Evolutionary conservation across 257 asterid species (phyloP).

Genomic region (Solanum appendiculatum): DNA sequence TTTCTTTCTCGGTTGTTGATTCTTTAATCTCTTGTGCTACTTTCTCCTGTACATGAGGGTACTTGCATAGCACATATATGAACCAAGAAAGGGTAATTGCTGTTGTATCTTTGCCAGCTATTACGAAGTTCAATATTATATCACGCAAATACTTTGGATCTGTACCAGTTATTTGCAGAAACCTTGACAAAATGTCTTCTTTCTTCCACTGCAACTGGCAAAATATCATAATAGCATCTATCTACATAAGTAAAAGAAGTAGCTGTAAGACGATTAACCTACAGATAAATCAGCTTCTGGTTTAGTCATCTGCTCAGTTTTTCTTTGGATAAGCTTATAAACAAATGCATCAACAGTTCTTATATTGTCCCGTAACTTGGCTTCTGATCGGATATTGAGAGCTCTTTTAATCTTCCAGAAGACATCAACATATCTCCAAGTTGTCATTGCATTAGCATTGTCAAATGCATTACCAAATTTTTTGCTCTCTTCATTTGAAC

Average conservation of each 20-base stretch:
- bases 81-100: conserved; percentile 51
- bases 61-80: conserved; percentile 44
- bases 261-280: not conserved
- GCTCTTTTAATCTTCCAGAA: conserved; percentile 42
- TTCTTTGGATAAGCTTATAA: conserved; percentile 30
- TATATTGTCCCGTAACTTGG: conserved; percentile 29
- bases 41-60: conserved; percentile 41
- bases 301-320: conserved; percentile 26
- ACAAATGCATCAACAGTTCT: conserved; percentile 32
- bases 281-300: conserved; percentile 12
- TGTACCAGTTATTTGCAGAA: conserved; percentile 29
- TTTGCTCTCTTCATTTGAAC: conserved; percentile 31
- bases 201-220: conserved; percentile 17
- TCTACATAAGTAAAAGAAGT: not conserved
- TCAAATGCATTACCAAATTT: conserved; percentile 43
- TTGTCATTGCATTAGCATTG: conserved; percentile 38
- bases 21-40: conserved; percentile 28
- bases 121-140: conserved; percentile 37
- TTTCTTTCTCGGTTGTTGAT: conserved; percentile 8
- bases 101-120: conserved; percentile 57
- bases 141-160: conserved; percentile 37
- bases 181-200: conserved; percentile 47
- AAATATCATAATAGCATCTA: not conserved
- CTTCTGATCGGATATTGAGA: conserved; percentile 40
- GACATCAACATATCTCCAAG: conserved; percentile 43